Conservation (phyloP, 768 basidiomycete species). For the Cantharellus anzutake region DNA sequence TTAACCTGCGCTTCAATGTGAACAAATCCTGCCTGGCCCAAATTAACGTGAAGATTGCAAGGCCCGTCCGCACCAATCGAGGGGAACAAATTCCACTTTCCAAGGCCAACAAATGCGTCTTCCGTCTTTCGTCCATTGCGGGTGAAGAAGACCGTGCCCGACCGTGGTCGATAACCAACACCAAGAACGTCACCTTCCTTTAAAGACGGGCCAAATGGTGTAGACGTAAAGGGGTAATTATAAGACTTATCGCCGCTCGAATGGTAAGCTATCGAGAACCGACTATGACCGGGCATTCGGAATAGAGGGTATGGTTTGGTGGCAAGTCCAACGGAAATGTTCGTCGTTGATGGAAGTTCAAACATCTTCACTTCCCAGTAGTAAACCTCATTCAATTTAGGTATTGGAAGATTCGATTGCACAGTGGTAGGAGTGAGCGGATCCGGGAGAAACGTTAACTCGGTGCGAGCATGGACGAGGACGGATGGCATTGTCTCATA, state of each 20-base stretch:
- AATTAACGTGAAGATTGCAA: constrained; percentile 90
- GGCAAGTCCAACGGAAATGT: constrained; percentile 80
- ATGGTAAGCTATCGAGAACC: constrained; percentile 85
- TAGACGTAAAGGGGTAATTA: constrained; percentile 84
- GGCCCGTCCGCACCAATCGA: constrained; percentile 93
- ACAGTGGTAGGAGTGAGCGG: constrained; percentile 88
- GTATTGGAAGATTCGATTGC: constrained; percentile 89
- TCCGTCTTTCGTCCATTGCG: constrained; percentile 94
- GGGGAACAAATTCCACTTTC: constrained; percentile 86
- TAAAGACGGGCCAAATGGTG: constrained; percentile 63
- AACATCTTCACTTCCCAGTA: constrained; percentile 99
- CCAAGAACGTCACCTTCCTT: constrained; percentile 94
- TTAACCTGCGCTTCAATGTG: constrained; percentile 99
- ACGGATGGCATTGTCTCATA: constrained; percentile 87
- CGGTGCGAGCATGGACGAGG: constrained; percentile 86
- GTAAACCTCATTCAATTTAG: constrained; percentile 96
- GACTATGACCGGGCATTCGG: constrained; percentile 70
- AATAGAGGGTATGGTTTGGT: constrained; percentile 96
- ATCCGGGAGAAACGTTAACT: constrained; percentile 95
- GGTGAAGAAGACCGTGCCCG: constrained; percentile 97
- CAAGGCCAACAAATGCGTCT: constrained; percentile 84
- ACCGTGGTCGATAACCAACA: constrained; percentile 87
- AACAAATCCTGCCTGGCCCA: constrained; percentile 95
- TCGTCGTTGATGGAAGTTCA: constrained; percentile 76
- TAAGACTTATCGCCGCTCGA: constrained; percentile 94